Conservation (phyloP, 2,329 filamentous ascomycete species). For the Penicillium digitatum region DNA sequence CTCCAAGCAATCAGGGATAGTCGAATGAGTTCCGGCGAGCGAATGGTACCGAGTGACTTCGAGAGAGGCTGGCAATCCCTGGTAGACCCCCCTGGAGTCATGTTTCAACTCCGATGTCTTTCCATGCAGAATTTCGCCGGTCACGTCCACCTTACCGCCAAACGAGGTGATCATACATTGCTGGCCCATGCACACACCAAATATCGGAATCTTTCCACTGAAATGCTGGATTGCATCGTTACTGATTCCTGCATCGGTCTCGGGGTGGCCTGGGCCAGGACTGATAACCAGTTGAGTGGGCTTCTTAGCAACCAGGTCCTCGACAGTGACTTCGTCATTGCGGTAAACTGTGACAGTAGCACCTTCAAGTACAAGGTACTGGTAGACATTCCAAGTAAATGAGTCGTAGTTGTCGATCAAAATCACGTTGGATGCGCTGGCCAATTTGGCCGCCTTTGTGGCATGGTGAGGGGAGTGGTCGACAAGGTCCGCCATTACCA, state of each 20-base stretch:
- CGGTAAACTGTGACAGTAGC: constrained; percentile 84
- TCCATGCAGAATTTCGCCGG: constrained; percentile 93
- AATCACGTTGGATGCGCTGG: constrained; percentile 82
- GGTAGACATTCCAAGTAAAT: constrained; percentile 99
- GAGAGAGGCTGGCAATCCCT: constrained; percentile 71
- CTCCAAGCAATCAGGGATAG: constrained; percentile 79
- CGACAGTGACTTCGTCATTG: constrained; percentile 85
- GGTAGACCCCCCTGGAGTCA: constrained; percentile 88
- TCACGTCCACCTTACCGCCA: constrained; percentile 84
- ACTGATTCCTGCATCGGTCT: constrained; percentile 87
- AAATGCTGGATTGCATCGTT: constrained; percentile 88
- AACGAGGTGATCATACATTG: constrained; percentile 96
- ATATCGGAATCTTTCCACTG: constrained; percentile 86
- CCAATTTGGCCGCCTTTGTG: constrained; percentile 65
- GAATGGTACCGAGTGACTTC: constrained; percentile 96
- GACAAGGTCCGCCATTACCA: constrained; percentile 48
- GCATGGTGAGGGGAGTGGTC: constrained; percentile 84
- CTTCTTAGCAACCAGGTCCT: constrained; percentile 75
- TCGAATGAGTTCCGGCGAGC: constrained; percentile 83
- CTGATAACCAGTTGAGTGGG: constrained; percentile 94
- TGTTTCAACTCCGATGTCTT: constrained; percentile 91
- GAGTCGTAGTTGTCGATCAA: constrained; percentile 99
- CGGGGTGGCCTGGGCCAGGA: constrained; percentile 89
- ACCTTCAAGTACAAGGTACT: constrained; percentile 94
- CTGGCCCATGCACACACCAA: constrained; percentile 99